Conservation (phyloP, 352 stramenopile genomes). For the Hyaloperonospora arabidopsidis region DNA sequence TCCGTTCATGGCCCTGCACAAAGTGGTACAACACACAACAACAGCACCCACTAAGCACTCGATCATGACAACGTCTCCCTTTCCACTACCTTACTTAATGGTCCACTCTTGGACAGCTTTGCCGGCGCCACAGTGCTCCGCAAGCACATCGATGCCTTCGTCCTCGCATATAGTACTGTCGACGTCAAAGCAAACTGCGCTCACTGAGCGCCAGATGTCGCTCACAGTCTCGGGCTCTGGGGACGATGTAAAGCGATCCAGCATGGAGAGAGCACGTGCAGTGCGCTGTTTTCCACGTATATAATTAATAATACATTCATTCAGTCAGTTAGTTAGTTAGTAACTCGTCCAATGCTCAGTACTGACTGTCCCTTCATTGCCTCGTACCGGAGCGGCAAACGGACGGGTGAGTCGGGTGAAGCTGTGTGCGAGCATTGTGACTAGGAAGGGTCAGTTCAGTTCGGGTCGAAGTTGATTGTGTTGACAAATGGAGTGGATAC, state of each 20-base stretch:
- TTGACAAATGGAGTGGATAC: neutral
- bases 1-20: conserved; percentile 94
- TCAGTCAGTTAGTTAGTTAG: no score
- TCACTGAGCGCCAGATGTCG: conserved; percentile 62
- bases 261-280: conserved; percentile 12
- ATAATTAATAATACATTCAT: no score
- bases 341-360: no score
- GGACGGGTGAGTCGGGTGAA: conserved; percentile 23
- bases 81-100: conserved; percentile 49
- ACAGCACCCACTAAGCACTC: conserved; percentile 1
- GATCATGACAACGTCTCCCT: neutral
- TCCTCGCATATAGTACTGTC: conserved; percentile 97
- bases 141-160: conserved; percentile 98
- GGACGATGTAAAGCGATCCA: conserved; percentile 23
- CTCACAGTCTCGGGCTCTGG: conserved; percentile 19
- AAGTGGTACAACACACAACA: conserved; percentile 3
- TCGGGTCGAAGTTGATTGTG: no score
- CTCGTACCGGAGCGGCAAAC: conserved; percentile 17
- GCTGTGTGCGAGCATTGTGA: conserved; percentile 20
- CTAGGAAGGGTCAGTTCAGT: conserved; percentile 1
- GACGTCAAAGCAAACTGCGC: conserved; percentile 88
- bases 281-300: no score
- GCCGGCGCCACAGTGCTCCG: conserved; percentile 91
- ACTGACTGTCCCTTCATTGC: no score
- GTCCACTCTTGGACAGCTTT: conserved; percentile 93